Conservation (phyloP, 441 rosid species). For the Bruguiera hainesii region DNA sequence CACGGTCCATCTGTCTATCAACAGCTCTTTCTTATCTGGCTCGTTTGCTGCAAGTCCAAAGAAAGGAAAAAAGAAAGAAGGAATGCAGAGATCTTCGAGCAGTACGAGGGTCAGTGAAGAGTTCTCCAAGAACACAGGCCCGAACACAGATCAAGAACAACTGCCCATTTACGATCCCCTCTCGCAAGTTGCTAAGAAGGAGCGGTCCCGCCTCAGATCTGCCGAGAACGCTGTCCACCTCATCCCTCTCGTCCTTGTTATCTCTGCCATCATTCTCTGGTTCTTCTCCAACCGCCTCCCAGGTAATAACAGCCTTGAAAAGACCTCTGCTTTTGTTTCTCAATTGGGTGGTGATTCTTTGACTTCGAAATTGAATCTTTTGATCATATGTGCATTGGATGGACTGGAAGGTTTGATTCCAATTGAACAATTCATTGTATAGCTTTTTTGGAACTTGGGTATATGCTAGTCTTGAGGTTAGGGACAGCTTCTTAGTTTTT, state of each 20-base stretch:
- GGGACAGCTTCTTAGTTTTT: not conserved
- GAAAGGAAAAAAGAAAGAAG: not conserved
- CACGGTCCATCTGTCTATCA: no score
- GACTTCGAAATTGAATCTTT: no score
- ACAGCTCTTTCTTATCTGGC: not conserved
- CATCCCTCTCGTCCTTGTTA: slow-evolving; percentile 62
- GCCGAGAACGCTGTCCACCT: slow-evolving; percentile 73
- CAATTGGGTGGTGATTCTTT: no score
- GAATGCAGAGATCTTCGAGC: slow-evolving; percentile 68
- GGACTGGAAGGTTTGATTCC: no score
- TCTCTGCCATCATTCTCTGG: slow-evolving; percentile 71
- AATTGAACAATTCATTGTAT: not conserved
- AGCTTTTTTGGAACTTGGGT: not conserved
- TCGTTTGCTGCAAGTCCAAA: not conserved
- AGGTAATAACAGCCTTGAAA: slow-evolving; percentile 26
- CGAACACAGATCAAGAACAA: slow-evolving; percentile 22
- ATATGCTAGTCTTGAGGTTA: not conserved
- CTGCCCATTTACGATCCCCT: slow-evolving; percentile 69
- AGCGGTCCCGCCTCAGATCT: slow-evolving; percentile 52
- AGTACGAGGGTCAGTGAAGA: slow-evolving; percentile 41
- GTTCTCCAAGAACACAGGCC: slow-evolving; percentile 10
- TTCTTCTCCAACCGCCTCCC: slow-evolving; percentile 48
- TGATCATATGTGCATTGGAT: no score
- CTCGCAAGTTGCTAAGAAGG: slow-evolving; percentile 59
- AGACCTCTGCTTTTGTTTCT: no score